Conservation (phyloP, 345 rosid species). For the Rhizophora mangle region DNA sequence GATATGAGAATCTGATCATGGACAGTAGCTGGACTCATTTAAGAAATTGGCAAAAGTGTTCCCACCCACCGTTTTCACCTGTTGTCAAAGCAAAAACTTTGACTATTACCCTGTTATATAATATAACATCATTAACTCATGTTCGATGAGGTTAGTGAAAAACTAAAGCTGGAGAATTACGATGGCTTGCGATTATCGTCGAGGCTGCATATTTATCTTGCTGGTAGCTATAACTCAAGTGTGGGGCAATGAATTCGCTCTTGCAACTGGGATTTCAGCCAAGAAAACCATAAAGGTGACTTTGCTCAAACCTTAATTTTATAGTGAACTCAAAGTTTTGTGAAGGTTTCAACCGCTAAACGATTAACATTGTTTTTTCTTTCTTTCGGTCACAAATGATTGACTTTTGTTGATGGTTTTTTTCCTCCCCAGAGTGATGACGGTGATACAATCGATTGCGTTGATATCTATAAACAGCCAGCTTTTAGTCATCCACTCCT, state of each 20-base stretch:
- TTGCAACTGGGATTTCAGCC: neutral
- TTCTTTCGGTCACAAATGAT: neutral
- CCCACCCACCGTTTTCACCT: no score
- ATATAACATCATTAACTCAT: no score
- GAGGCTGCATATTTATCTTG: no score
- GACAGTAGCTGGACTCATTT: no score
- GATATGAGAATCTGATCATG: no score
- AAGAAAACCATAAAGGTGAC: neutral
- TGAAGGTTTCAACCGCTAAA: neutral
- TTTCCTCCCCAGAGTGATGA: neutral
- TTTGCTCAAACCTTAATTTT: neutral
- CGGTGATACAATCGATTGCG: constrained; percentile 25
- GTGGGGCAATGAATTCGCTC: neutral
- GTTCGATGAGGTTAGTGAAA: no score
- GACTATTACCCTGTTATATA: no score
- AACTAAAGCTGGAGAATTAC: no score
- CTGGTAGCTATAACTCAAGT: neutral
- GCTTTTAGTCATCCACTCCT: constrained; percentile 35
- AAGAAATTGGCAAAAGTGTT: no score
- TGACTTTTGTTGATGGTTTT: neutral
- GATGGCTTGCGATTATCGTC: no score
- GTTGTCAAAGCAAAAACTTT: no score
- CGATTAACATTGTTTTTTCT: no score
- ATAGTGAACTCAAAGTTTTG: neutral
- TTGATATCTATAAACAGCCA: constrained; percentile 28